Evolutionary conservation across 202 grass and related monocot species (phyloP).

Genomic region (Zizania palustris): DNA sequence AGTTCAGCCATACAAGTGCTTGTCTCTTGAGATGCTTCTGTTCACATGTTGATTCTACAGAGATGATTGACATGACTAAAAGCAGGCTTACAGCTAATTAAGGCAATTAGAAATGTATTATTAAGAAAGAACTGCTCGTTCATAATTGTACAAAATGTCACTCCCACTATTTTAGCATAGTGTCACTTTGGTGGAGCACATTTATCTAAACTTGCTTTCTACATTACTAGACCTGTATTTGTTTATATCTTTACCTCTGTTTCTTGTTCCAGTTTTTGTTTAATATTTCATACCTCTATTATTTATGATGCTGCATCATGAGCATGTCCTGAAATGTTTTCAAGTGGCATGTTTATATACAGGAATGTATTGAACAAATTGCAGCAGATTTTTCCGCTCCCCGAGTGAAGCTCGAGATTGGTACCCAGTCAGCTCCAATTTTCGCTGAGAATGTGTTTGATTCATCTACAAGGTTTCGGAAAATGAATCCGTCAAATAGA

Average conservation of each 20-base stretch:
- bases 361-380: conserved; percentile 51
- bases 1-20: neutral
- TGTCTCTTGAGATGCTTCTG: neutral
- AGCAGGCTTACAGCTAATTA: no score
- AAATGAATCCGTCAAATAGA: conserved; percentile 53
- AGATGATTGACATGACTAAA: no score
- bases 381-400: conserved; percentile 26
- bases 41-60: neutral
- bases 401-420: conserved; percentile 51
- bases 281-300: conserved; percentile 25
- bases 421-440: conserved; percentile 77
- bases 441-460: conserved; percentile 56
- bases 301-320: neutral
- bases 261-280: conserved; percentile 1
- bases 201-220: conserved; percentile 2
- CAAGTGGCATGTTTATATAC: conserved; percentile 35
- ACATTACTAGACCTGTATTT: conserved; percentile 8
- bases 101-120: no score
- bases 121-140: neutral
- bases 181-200: conserved; percentile 20
- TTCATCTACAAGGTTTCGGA: conserved; percentile 50
- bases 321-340: conserved; percentile 38
- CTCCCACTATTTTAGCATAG: conserved; percentile 28
- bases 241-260: conserved; percentile 26
- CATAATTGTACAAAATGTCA: neutral